Evolutionary conservation across 768 basidiomycete species (phyloP).

Genomic region (Pleurotus giganteus): DNA sequence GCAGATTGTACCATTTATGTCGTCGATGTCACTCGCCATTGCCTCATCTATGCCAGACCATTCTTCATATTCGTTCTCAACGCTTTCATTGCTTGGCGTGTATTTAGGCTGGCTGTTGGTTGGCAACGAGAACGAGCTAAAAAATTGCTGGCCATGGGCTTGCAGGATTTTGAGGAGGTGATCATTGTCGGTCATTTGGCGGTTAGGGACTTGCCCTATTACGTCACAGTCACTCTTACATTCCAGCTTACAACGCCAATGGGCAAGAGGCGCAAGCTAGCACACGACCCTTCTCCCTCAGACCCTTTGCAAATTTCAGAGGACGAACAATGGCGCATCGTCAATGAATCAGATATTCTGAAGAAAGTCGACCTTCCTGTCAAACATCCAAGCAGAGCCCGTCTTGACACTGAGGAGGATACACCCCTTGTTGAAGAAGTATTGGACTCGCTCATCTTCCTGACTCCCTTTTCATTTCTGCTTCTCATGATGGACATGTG

Average conservation of each 20-base stretch:
- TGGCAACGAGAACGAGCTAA: conserved; percentile 34
- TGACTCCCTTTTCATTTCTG: conserved; percentile 74
- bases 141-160: conserved; percentile 46
- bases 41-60: conserved; percentile 35
- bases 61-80: conserved; percentile 31
- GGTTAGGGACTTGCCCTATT: conserved; percentile 9
- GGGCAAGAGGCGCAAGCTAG: conserved; percentile 7
- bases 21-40: background rate
- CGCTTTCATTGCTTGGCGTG: conserved; percentile 12
- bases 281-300: conserved; percentile 1
- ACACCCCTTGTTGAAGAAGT: conserved; percentile 62
- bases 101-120: conserved; percentile 3
- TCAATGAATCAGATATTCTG: conserved; percentile 63
- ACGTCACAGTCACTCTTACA: background rate
- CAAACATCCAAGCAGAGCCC: conserved; percentile 30
- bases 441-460: conserved; percentile 59
- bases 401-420: conserved; percentile 34
- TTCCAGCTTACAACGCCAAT: background rate
- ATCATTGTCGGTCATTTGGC: conserved; percentile 23
- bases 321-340: conserved; percentile 77
- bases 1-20: too few species aligned
- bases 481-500: conserved; percentile 86
- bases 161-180: conserved; percentile 41
- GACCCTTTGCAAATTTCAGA: conserved; percentile 55
- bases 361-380: conserved; percentile 27